Evolutionary conservation across 768 basidiomycete genomes (phyloP), one percentile per base, ranked within the genome.

Genomic region (Pisolithus microcarpus): DNA sequence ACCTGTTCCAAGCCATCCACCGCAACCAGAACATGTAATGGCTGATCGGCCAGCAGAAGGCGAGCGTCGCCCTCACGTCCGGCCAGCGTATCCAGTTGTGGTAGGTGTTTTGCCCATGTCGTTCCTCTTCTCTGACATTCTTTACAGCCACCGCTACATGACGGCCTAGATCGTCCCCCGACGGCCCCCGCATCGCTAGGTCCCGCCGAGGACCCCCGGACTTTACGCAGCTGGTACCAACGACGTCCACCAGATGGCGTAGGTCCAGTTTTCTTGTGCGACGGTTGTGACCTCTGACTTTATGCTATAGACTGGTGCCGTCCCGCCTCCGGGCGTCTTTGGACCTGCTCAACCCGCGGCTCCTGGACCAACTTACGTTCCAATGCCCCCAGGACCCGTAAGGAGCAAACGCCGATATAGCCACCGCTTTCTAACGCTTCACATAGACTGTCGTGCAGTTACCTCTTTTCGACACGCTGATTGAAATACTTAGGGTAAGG

Each of bases 381-480:
- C 68, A 24, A 76, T 79, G 75, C 80, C 78, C 28, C 61, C 71
- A 26, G 75, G 75, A 42, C 81, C 80, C 38, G 82, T 83, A 55
- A 65, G 80, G 74, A 1, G 23, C 26, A n/a, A 16, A 5, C 40
- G 5, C 9, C 2, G 2, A 7, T 21, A 19, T 8, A 18, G 4
- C 8, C 7, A 11, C 8, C 4, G 6, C 15, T 31, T 19, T n/a
- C 28, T 46, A 38, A 7, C 49, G 43, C 9, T 55, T 47, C 48
- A 37, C 15, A 21, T 54, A 85, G 84, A 77, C 81, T 24, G 69
- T 79, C 49, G 77, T 85, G 11, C 76, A 82, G 56, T 51, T 86
- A 4, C 84, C 84, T 2, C 70, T 84, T 1, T 86, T 87, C 51
- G 79, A 86, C 47, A 81, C 83, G 1, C 71, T 90, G 50, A 76